These are phyloP conservation scores for Fonsecaea pugnacius DNA, from an alignment of 2,329 filamentous ascomycete genomes.

Conservation along the genomic window DNA sequence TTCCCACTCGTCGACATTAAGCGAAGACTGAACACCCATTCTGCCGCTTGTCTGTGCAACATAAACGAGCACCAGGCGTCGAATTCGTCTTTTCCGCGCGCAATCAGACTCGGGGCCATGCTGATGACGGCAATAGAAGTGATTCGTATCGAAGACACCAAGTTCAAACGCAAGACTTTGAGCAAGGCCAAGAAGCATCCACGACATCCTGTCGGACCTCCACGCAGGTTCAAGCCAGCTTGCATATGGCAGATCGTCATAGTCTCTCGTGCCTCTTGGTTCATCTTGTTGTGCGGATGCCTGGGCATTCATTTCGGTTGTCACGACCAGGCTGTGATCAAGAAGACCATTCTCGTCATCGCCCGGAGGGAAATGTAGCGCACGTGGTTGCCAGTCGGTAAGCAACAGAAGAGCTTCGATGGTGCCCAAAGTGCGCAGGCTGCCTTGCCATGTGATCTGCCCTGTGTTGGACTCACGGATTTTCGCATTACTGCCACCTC, in stretches of 20 bases:
- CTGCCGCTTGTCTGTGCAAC: constrained; percentile 91
- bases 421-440: constrained; percentile 85
- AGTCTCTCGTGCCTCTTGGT: constrained; percentile 45
- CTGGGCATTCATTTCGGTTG: constrained; percentile 49
- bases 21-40: constrained; percentile 91
- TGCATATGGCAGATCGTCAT: constrained; percentile 68
- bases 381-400: constrained; percentile 95
- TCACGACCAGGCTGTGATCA: constrained; percentile 70
- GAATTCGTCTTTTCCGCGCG: constrained; percentile 79
- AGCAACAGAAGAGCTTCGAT: constrained; percentile 92
- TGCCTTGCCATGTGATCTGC: constrained; percentile 65
- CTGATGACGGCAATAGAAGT: constrained; percentile 55
- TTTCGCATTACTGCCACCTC: constrained; percentile 64
- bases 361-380: constrained; percentile 84
- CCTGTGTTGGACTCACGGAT: constrained; percentile 68
- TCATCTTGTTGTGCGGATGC: constrained; percentile 44
- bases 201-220: constrained; percentile 69
- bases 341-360: constrained; percentile 68
- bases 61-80: constrained; percentile 85
- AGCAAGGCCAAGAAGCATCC: constrained; percentile 62
- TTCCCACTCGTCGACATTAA: constrained; percentile 58
- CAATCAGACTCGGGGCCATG: constrained; percentile 66
- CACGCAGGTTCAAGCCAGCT: constrained; percentile 97
- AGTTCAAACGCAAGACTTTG: constrained; percentile 69
- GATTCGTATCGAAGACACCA: constrained; percentile 81